phyloP scores from a whole-genome alignment of 495 filamentous ascomycete species.

The Penicillium pulvis region DNA sequence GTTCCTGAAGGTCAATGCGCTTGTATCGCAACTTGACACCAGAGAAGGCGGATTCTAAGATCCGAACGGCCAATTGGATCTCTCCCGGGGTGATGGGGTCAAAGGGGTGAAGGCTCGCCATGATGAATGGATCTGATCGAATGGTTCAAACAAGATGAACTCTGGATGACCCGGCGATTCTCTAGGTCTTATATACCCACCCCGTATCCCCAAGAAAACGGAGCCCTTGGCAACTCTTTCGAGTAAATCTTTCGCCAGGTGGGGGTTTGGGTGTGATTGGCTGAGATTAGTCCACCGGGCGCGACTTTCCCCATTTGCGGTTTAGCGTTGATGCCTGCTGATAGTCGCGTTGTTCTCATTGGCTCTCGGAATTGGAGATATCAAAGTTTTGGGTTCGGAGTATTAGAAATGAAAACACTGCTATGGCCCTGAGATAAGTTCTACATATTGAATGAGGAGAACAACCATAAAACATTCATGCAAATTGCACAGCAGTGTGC shows the following conservation, averaged over 20 bases:
- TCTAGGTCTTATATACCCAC: constrained; percentile 14
- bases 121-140: constrained; percentile 7
- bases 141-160: not conserved
- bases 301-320: constrained; percentile 21
- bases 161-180: not conserved
- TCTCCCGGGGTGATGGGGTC: constrained; percentile 46
- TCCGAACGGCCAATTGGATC: constrained; percentile 42
- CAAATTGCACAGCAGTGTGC: too few species aligned
- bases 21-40: constrained; percentile 46
- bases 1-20: constrained; percentile 48
- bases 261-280: constrained; percentile 18
- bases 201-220: not conserved
- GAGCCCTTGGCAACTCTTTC: constrained; percentile 4
- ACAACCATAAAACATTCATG: too few species aligned
- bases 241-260: constrained; percentile 26
- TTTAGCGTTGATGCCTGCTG: constrained; percentile 15
- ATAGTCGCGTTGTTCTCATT: not conserved
- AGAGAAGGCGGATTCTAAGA: constrained; percentile 43
- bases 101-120: constrained; percentile 43
- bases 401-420: not conserved
- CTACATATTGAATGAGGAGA: too few species aligned
- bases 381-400: not conserved
- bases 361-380: constrained; percentile 1
- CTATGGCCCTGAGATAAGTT: not conserved
- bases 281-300: constrained; percentile 11